These are phyloP conservation scores for Suillus subaureus DNA, from an alignment of 768 basidiomycete genomes.

Conservation along the genomic window DNA sequence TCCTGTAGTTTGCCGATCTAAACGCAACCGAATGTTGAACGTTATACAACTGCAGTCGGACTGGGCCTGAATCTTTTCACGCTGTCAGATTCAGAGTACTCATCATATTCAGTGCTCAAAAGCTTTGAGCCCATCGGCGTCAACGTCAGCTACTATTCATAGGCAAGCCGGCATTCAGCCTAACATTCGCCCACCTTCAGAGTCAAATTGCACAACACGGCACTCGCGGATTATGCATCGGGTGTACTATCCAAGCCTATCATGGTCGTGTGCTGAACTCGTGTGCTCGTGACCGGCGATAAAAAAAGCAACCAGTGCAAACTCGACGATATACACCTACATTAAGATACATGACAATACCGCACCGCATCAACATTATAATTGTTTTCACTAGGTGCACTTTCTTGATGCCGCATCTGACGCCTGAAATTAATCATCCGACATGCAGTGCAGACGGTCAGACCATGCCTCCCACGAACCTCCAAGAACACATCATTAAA, in stretches of 20 bases:
- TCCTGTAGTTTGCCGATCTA: neutral
- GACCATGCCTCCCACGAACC: neutral
- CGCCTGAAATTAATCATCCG: neutral
- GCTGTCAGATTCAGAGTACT: neutral
- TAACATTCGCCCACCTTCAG: no score
- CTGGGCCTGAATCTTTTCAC: neutral
- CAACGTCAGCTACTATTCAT: neutral
- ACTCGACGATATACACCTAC: no score
- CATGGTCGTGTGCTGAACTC: neutral
- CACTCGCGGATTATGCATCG: neutral
- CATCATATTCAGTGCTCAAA: neutral
- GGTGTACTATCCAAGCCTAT: neutral
- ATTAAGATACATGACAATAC: neutral
- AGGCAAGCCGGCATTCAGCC: neutral
- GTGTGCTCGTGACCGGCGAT: neutral
- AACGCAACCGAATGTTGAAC: neutral
- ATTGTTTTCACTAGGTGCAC: neutral
- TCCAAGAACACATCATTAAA: neutral
- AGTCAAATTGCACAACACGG: no score
- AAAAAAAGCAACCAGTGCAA: neutral
- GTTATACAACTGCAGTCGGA: neutral
- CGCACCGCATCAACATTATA: neutral
- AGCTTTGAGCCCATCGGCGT: neutral
- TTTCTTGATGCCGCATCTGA: neutral
- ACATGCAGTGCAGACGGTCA: neutral